Evolutionary conservation across 805 yeast genomes (phyloP).

Genomic region (Jamesozyma piceae): DNA sequence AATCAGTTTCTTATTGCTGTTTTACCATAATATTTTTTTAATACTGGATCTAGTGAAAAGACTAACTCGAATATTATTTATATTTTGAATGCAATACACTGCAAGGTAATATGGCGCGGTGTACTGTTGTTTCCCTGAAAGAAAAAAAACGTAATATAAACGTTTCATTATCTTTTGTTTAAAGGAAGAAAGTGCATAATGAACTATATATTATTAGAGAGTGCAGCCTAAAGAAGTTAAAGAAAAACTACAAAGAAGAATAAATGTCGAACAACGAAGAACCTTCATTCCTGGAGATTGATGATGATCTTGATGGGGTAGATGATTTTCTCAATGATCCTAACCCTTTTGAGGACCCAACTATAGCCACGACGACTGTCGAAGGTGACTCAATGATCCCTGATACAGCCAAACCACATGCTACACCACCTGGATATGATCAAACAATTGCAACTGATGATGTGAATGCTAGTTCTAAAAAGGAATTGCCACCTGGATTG

Average conservation of each 20-base stretch:
- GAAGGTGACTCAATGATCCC: neutral
- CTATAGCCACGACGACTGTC: neutral
- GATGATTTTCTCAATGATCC: conserved; percentile 20
- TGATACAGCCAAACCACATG: neutral
- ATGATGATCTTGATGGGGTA: conserved; percentile 24
- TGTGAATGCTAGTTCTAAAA: neutral
- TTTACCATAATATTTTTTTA: neutral
- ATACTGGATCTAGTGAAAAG: neutral
- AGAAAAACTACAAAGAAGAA: neutral
- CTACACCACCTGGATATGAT: conserved; percentile 8
- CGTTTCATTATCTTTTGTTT: neutral
- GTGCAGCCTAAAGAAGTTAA: neutral
- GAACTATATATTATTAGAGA: too few species aligned
- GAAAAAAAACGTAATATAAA: neutral
- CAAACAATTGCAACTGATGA: conserved; percentile 1
- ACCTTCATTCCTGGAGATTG: conserved; percentile 6
- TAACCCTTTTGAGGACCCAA: conserved; percentile 15
- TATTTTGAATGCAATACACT: too few species aligned
- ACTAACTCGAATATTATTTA: neutral
- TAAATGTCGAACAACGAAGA: neutral
- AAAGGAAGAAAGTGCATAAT: too few species aligned
- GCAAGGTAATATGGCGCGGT: neutral
- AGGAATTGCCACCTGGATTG: conserved; percentile 16
- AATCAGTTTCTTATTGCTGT: neutral
- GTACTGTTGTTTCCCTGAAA: neutral